Base-by-base conservation (phyloP, 31 red algal genomes). In the Asparagopsis taxiformis region DNA sequence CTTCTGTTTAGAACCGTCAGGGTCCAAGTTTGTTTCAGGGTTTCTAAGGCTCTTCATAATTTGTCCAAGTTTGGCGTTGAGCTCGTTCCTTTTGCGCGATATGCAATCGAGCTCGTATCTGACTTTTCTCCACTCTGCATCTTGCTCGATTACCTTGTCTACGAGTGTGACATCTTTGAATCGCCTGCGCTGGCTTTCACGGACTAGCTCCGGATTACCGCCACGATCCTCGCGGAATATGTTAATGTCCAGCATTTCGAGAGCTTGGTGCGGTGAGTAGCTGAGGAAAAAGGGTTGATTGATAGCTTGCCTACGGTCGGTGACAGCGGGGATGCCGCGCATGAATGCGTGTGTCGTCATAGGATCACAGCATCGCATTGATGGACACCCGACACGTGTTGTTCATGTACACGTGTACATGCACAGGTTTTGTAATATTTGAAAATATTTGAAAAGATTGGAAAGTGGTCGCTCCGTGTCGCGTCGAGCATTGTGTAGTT, bases 141-240 rank as follows among this genome's bases (percentile, higher is more conserved):
- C 96, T 43, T 74, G 75, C 50, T 91, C 75, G 9, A 99, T 55
- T 1, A 99, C 92, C 52, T 86, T 49, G 59, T 92, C 83, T 0
- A 99, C 91, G 23, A 92, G 51, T n/a, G 53, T 72, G 31, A 64
- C 83, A 38, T 84, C 70, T 24, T 64, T 81, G 68, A 72, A 95
- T 10, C 96, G 64, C n/a, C 89, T 75, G 28, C 91, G 69, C 63
- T 95, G 80, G 38, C 82, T 89, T 52, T 95, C 91, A 26, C 88
- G 89, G 13, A 95, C 76, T 0, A 70, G 3, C 17, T 91, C 89
- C 4, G 91, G 91, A 68, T 92, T 68, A 24, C 96, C 96, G 3
- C 91, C 91, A 71, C 87, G 83, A 56, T 99, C 91, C 35, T 57
- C 69, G 3, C 96, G 91, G 69, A 99, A 99, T 2, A 92, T 39